Evolutionary conservation across 306 rosid species (phyloP), one percentile per base, ranked within the genome.

Genomic region (Glycine latifolia): DNA sequence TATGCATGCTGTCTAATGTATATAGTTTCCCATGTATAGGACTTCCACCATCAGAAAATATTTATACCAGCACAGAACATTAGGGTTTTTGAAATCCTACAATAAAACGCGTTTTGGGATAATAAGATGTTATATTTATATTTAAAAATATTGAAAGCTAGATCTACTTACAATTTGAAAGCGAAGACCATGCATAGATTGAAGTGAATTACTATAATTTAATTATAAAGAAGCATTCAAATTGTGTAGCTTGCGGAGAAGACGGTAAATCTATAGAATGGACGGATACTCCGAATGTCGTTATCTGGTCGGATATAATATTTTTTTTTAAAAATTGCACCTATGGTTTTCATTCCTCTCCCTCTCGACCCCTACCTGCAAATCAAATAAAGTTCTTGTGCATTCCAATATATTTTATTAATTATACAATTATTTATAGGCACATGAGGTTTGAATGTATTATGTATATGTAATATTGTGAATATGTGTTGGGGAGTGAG

Each of bases 221-320:
- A 39, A 73, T 54, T 7, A 43, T 43, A 43, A 39, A 43, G 9
- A 43, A 43, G 33, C 15, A 58, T 16, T 80, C 7, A 12, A 74
- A 67, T 14, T 82, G 14, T 31, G n/a, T 49, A 33, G 49, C 5
- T 49, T 43, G 73, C 26, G 54, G 48, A 50, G 10, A 67, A 77
- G 67, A 37, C 4, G 13, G 67, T 75, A 63, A 58, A 70, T 68
- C 56, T 8, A 44, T 54, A 26, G 44, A 56, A 59, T 15, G 43
- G 61, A 75, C 35, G 72, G 56, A 8, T 54, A 66, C 43, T 58
- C 43, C 8, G 73, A 14, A 74, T 79, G 88, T 85, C 87, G 70
- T 61, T 82, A 46, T 82, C 84, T 77, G 80, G 81, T 71, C 83
- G 85, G 89, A 83, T 83, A 81, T 77, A 82, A 71, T 52, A 55